phyloP scores from a whole-genome alignment of 495 filamentous ascomycete species.

The Daldinia concentrica region DNA sequence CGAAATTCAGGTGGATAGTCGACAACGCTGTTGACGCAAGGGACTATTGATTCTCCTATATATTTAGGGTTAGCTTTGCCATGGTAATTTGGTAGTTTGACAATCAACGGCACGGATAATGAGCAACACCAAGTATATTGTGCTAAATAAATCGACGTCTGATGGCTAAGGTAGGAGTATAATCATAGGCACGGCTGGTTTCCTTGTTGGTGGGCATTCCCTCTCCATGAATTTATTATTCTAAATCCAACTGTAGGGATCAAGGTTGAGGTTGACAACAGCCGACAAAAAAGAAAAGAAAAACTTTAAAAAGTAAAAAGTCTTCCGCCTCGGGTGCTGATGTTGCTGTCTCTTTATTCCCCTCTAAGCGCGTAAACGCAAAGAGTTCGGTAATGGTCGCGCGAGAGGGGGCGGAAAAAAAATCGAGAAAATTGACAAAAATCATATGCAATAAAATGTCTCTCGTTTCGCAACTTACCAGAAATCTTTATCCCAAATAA shows the following conservation, averaged over 20 bases:
- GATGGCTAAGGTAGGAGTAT: background rate
- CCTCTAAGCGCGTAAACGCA: conserved; percentile 32
- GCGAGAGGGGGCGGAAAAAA: conserved; percentile 36
- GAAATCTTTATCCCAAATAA: conserved; percentile 30
- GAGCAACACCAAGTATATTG: background rate
- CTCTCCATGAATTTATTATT: background rate
- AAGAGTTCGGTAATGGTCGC: conserved; percentile 1
- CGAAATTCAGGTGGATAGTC: background rate
- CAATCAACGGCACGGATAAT: background rate
- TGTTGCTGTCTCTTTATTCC: conserved; percentile 22
- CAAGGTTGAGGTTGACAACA: conserved; percentile 1
- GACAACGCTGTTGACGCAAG: background rate
- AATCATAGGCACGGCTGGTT: background rate
- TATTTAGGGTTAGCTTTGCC: conserved; percentile 23
- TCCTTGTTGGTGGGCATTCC: background rate
- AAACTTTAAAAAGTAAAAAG: conserved; percentile 30
- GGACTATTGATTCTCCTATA: conserved; percentile 14
- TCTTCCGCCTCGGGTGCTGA: conserved; percentile 11
- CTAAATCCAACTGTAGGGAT: background rate
- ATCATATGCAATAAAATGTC: conserved; percentile 23
- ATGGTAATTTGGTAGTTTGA: background rate
- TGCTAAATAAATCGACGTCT: background rate
- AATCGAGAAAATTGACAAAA: conserved; percentile 10
- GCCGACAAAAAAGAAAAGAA: conserved; percentile 14
- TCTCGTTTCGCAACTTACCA: conserved; percentile 36